A percentile compares a stretch with the other conserved stretches of the same genome.
Conservation (phyloP, 495 filamentous ascomycete species). For the Aspergillus cristatus region DNA sequence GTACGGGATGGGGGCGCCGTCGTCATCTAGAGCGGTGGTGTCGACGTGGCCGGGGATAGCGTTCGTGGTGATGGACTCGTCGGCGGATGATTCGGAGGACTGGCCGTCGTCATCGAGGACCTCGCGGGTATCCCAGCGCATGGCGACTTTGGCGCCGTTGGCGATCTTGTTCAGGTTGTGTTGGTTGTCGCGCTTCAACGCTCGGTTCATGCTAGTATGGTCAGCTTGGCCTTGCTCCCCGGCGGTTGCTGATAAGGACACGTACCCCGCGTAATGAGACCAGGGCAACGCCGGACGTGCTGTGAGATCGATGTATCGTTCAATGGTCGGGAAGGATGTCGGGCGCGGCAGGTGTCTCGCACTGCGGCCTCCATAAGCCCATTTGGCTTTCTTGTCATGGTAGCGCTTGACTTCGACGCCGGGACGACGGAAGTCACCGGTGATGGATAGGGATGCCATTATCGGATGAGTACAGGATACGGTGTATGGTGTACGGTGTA, state of each 20-base stretch:
- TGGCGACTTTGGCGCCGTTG: constrained; percentile 23
- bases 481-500: too few relatives aligned
- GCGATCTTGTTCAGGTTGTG: constrained; percentile 20
- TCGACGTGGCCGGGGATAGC: constrained; percentile 14
- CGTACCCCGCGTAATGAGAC: constrained; percentile 12
- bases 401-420: constrained; percentile 32
- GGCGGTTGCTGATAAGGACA: neutral
- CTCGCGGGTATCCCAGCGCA: constrained; percentile 26
- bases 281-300: constrained; percentile 21
- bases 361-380: constrained; percentile 40
- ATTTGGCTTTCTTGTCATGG: constrained; percentile 46
- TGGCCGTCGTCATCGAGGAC: constrained; percentile 13
- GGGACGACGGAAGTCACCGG: constrained; percentile 15
- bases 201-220: constrained; percentile 3
- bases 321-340: constrained; percentile 6
- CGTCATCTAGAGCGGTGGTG: constrained; percentile 14
- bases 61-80: constrained; percentile 34
- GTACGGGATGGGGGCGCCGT: constrained; percentile 37
- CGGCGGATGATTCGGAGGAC: constrained; percentile 23
- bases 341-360: too few relatives aligned
- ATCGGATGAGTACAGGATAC: too few relatives aligned
- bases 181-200: constrained; percentile 19
- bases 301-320: too few relatives aligned
- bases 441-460: constrained; percentile 9
- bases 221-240: constrained; percentile 3